Evolutionary conservation across 257 asterid genomes (phyloP), one percentile per base, ranked within the genome.

Genomic region (Solanum gandarillasii): DNA sequence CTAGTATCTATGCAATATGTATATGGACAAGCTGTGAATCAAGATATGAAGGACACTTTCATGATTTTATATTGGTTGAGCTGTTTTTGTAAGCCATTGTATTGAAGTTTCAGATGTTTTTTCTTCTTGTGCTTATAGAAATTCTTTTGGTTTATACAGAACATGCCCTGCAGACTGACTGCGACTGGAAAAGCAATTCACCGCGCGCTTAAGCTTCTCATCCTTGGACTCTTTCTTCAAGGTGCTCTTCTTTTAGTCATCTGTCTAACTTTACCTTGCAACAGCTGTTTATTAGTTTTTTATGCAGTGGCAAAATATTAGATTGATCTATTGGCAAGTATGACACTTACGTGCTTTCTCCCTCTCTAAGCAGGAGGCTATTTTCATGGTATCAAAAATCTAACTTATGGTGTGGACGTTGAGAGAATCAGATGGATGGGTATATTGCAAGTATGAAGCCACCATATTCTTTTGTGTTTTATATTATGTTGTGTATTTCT

Each of bases 371-470:
- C 90, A 94, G 96, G 96, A 84, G 96, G 96, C 72, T 94, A 86
- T 90, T 92, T 93, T 84, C 96, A 94, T 84, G 94, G 94, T 32
- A 21, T 93, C 68, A 88, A 90, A 84, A 87, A 92, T 83, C 90
- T 94, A n/a, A 91, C 96, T 3, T 94, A 91, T 67, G 96, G 96
- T 1, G 96, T 93, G 87, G 94, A 94, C 88, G 36, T 93, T 87
- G 88, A 91, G 68, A 91, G 89, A 55, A 91, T 94, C 88, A 92
- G 96, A 86, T 93, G 94, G 96, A 94, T 91, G 94, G 96, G 96
- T 78, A 89, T 91, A 90, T 91, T 94, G 91, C 96, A 94, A 95
- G 96, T 94, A 83, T 86, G 90, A 13, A 34, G 34, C 74, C 39
- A 79, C 12, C 27, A 43, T 11, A 65, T 6, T 12, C 25, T 67